Conservation (phyloP, 345 rosid genomes). For the Salix udensis region DNA sequence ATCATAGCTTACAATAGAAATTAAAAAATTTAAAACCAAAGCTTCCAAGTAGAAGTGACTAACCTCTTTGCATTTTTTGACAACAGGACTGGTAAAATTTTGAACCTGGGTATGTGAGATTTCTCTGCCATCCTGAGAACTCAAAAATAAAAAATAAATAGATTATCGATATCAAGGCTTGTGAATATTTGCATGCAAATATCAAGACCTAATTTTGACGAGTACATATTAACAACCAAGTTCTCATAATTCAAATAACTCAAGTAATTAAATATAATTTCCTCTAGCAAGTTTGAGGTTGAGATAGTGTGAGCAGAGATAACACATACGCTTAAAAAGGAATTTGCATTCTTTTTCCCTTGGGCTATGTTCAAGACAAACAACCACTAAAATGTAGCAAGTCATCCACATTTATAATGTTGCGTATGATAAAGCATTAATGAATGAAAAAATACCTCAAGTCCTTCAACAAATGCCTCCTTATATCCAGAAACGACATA, state of each 20-base stretch:
- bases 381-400: not conserved
- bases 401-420: not conserved
- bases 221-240: not conserved
- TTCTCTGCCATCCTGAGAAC: constrained; percentile 76
- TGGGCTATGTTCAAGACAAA: not conserved
- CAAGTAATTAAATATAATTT: not conserved
- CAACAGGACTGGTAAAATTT: constrained; percentile 57
- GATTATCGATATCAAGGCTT: constrained; percentile 13
- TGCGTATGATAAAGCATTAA: not conserved
- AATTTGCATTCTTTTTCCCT: not conserved
- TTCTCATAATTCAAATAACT: not conserved
- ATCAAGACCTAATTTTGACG: not conserved
- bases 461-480: constrained; percentile 94
- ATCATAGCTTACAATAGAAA: not conserved
- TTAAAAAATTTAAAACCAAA: not conserved
- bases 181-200: not conserved
- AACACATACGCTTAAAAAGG: not conserved
- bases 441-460: constrained; percentile 59
- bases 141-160: constrained; percentile 15
- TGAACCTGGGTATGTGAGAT: constrained; percentile 56
- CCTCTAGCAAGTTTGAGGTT: not conserved
- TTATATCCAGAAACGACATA: constrained; percentile 79
- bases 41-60: constrained; percentile 10
- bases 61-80: constrained; percentile 89
- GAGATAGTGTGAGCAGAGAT: not conserved